Conservation (phyloP, 2,329 filamentous ascomycete species). For the Knufia petricola region DNA sequence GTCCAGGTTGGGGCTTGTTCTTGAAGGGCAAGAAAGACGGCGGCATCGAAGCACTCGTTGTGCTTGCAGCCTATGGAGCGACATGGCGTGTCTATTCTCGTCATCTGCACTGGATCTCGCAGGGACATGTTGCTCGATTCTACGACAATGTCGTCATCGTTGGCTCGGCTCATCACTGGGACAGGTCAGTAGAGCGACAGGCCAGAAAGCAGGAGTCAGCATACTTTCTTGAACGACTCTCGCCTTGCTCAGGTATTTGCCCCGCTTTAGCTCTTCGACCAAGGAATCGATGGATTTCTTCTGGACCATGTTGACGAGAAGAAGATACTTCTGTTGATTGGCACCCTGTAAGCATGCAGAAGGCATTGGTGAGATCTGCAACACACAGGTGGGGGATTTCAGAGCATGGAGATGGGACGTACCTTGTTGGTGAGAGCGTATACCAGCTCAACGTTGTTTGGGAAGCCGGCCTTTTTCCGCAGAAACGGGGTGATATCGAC, state of each 20-base stretch:
- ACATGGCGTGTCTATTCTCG: constrained; percentile 69
- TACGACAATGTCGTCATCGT: constrained; percentile 71
- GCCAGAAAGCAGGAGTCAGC: background rate
- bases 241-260: constrained; percentile 66
- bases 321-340: constrained; percentile 54
- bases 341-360: constrained; percentile 21
- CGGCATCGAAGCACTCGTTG: constrained; percentile 89
- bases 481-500: constrained; percentile 78
- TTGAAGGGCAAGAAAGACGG: constrained; percentile 83
- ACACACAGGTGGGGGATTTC: constrained; percentile 11
- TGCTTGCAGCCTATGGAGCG: constrained; percentile 73
- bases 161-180: constrained; percentile 68
- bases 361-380: constrained; percentile 18
- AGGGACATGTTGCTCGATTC: constrained; percentile 82
- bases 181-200: constrained; percentile 19
- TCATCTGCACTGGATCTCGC: constrained; percentile 83
- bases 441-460: constrained; percentile 72
- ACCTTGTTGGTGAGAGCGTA: constrained; percentile 88
- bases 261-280: constrained; percentile 54
- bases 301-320: constrained; percentile 67
- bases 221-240: constrained; percentile 76
- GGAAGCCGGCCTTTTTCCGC: constrained; percentile 56
- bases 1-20: constrained; percentile 94
- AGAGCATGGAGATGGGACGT: constrained; percentile 24
- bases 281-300: constrained; percentile 62